These are phyloP conservation scores for Lecanicillium sp. DNA, from an alignment of 2,329 filamentous ascomycete genomes.

Conservation along the genomic window DNA sequence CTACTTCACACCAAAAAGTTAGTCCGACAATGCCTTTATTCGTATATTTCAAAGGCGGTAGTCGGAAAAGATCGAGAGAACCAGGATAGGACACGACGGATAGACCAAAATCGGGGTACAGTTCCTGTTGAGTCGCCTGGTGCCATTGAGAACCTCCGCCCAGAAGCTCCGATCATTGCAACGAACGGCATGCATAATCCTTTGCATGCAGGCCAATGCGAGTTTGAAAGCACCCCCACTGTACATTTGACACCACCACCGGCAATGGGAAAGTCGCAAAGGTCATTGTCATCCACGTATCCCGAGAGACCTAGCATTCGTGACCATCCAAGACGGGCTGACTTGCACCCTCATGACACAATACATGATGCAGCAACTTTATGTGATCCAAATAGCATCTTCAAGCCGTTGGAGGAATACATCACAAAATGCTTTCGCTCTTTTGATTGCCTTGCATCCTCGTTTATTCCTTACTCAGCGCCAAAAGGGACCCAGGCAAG, in stretches of 20 bases:
- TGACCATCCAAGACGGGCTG: background rate
- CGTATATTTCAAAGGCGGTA: slow-evolving; percentile 19
- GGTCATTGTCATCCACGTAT: slow-evolving; percentile 38
- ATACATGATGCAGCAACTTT: slow-evolving; percentile 12
- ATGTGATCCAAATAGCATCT: slow-evolving; percentile 50
- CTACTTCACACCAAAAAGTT: slow-evolving; percentile 24
- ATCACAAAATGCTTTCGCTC: slow-evolving; percentile 60
- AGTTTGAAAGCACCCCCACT: too few relatives aligned
- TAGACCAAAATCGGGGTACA: too few relatives aligned
- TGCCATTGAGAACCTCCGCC: too few relatives aligned
- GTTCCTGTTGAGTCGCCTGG: too few relatives aligned
- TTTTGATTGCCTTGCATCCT: slow-evolving; percentile 65
- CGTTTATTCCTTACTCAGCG: slow-evolving; percentile 45
- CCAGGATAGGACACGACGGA: slow-evolving; percentile 1
- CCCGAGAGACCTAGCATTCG: slow-evolving; percentile 26
- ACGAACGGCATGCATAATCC: too few relatives aligned
- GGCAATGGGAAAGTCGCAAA: slow-evolving; percentile 4
- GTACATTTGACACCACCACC: too few relatives aligned
- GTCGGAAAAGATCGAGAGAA: background rate
- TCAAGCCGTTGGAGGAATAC: slow-evolving; percentile 71
- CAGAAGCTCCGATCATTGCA: too few relatives aligned
- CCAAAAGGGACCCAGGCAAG: slow-evolving; percentile 3
- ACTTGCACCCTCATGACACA: slow-evolving; percentile 1
- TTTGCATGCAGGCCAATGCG: too few relatives aligned
- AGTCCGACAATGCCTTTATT: slow-evolving; percentile 23